Base-by-base conservation (phyloP, 495 filamentous ascomycete genomes). In the Hypoxylon perforatum region DNA sequence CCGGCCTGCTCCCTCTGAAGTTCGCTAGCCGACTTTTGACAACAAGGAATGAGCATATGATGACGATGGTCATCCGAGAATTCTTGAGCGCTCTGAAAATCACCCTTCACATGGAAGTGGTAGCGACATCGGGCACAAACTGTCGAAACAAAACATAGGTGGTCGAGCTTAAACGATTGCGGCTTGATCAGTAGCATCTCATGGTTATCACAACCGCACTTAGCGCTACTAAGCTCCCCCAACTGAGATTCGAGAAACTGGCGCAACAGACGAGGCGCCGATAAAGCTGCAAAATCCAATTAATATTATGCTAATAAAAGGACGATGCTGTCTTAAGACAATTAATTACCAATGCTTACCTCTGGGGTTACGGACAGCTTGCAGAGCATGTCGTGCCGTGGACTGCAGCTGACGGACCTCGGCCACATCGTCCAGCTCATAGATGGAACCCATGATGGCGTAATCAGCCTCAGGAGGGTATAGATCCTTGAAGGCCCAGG, bases 31-130 rank as follows among this genome's bases (percentile, higher is more conserved):
- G 57, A 39, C 9, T 51, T 45, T n/a, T 45, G n/a, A 21, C 18
- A 25, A 22, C 63, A 56, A 7, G 39, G 57, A 49, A 66, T 57
- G 12, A 75, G 61, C 72, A 75, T 75, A 33, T 75, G 72, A 30
- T 39, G 63, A 10, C 59, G 70, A 35, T 75, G 72, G 1, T 55
- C 50, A 1, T 58, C n/a, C 44, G 52, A 23, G 19, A 61, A 50
- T 10, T 15, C n/a, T 23, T 19, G 46, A 19, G 21, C 9, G 9
- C 39, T 48, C 11, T 25, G 22, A 17, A 59, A 55, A 25, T 68
- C 48, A 41, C 52, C 57, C 33, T 60, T 45, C 12, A 74, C 39
- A n/a, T 72, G 63, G 15, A 72, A 72, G 44, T 74, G 72, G 21
- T 68, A 52, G 1, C 54, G 60, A 22, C 69, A 74, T 19, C 57